Evolutionary conservation across 208 protist genomes (phyloP).

Genomic region (Leishmania braziliensis): DNA sequence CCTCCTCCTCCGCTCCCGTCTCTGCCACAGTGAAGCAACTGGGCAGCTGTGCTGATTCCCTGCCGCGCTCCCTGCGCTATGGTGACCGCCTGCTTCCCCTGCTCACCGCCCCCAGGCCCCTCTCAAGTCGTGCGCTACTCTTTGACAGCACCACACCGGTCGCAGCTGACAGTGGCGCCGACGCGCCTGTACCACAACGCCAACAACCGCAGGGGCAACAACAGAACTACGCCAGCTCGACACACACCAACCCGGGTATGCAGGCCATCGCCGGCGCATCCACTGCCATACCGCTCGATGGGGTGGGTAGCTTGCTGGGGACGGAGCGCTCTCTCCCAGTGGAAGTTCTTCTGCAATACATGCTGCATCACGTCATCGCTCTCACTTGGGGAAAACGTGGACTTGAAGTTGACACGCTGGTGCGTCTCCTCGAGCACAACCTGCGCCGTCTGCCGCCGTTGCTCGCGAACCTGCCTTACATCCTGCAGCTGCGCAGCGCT

Average conservation of each 20-base stretch:
- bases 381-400: conserved; percentile 69
- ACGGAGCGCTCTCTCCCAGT: conserved; percentile 50
- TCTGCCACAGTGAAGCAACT: background rate
- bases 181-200: background rate
- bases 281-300: conserved; percentile 2
- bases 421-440: conserved; percentile 76
- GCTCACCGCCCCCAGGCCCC: conserved; percentile 22
- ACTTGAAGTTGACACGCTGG: conserved; percentile 60
- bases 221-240: background rate
- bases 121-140: conserved; percentile 18
- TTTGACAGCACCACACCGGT: conserved; percentile 27
- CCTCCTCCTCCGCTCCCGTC: background rate
- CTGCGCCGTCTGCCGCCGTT: conserved; percentile 71
- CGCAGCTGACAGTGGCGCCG: background rate
- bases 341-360: conserved; percentile 73
- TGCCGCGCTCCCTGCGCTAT: conserved; percentile 29
- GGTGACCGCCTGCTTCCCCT: conserved; percentile 26
- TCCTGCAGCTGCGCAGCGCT: conserved; percentile 35
- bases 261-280: background rate
- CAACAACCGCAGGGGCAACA: background rate
- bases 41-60: conserved; percentile 16
- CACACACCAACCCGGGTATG: conserved; percentile 3
- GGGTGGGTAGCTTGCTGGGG: conserved; percentile 9
- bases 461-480: conserved; percentile 53
- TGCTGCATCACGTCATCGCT: conserved; percentile 70